Percentiles rank a stretch among this genome's conserved stretches.
Evolutionary conservation across 2,329 filamentous ascomycete genomes (phyloP).

Genomic region (Epicoccum nigrum): DNA sequence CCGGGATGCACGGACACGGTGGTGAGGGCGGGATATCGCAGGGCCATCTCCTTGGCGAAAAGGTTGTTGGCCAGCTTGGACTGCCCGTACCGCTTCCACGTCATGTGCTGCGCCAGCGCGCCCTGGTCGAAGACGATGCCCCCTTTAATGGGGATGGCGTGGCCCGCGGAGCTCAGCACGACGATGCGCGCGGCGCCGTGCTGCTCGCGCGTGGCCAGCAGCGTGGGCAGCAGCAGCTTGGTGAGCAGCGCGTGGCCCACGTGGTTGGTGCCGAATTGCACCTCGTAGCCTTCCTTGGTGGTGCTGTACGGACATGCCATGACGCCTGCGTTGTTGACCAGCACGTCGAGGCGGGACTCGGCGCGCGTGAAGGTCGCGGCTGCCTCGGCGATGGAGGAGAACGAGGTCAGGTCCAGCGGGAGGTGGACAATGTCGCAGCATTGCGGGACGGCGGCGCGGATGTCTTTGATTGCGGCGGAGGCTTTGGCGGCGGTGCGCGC

Average conservation of each 20-base stretch:
- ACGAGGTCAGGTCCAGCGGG: constrained; percentile 51
- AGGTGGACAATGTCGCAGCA: constrained; percentile 48
- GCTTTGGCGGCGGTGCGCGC: constrained; percentile 53
- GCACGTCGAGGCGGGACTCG: constrained; percentile 53
- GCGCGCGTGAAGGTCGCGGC: constrained; percentile 42
- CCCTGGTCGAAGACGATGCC: constrained; percentile 48
- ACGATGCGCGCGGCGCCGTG: constrained; percentile 55
- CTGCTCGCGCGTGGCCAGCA: constrained; percentile 51
- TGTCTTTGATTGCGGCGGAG: constrained; percentile 48
- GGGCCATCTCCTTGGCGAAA: constrained; percentile 51
- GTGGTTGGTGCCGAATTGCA: constrained; percentile 60
- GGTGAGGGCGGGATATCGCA: constrained; percentile 54
- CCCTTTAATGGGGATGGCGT: constrained; percentile 25
- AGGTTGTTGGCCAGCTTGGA: constrained; percentile 60
- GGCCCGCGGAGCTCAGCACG: constrained; percentile 46
- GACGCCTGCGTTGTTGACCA: constrained; percentile 57
- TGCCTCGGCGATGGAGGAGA: constrained; percentile 49
- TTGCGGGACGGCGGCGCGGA: constrained; percentile 44
- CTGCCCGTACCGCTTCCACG: constrained; percentile 54
- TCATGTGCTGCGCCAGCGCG: constrained; percentile 36
- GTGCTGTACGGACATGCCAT: constrained; percentile 46
- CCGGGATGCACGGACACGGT: constrained; percentile 57
- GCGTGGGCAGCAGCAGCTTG: constrained; percentile 52
- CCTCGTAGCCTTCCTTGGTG: constrained; percentile 57
- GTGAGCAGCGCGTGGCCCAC: constrained; percentile 58